A percentile compares a stretch with the other conserved stretches of the same genome.
phyloP scores from a whole-genome alignment of 768 basidiomycete genomes.

The Lepiota venenata region DNA sequence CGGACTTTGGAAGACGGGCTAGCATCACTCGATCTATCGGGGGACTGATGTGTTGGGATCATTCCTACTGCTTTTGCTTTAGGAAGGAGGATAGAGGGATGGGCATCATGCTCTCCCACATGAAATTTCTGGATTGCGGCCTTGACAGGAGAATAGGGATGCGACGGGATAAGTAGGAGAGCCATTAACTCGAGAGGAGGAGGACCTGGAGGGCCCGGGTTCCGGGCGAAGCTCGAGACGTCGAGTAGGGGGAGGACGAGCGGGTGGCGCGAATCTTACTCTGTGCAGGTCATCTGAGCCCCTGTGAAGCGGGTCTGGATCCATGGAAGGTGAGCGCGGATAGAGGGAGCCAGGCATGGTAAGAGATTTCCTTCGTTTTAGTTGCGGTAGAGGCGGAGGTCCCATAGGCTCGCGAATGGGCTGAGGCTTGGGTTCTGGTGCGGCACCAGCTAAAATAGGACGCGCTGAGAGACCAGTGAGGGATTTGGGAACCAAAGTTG shows the following conservation, averaged over 20 bases:
- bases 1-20: constrained; percentile 24
- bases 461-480: neutral
- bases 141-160: constrained; percentile 37
- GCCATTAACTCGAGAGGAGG: neutral
- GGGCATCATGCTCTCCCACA: constrained; percentile 41
- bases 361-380: constrained; percentile 39
- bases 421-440: neutral
- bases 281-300: neutral
- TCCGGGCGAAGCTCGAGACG: neutral
- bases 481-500: neutral
- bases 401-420: constrained; percentile 4
- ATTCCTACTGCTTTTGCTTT: constrained; percentile 36
- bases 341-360: constrained; percentile 83
- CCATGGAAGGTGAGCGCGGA: constrained; percentile 66
- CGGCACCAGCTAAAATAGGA: neutral
- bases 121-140: constrained; percentile 48
- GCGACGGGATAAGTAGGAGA: constrained; percentile 3
- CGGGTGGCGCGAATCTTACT: neutral
- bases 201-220: neutral
- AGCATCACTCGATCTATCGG: neutral
- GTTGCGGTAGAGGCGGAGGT: constrained; percentile 9
- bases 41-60: neutral
- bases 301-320: constrained; percentile 37
- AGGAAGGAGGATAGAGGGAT: constrained; percentile 50
- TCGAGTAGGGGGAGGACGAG: neutral